phyloP scores from a whole-genome alignment of 1,284 basidiomycete genomes.

The Cystobasidium pallidum region DNA sequence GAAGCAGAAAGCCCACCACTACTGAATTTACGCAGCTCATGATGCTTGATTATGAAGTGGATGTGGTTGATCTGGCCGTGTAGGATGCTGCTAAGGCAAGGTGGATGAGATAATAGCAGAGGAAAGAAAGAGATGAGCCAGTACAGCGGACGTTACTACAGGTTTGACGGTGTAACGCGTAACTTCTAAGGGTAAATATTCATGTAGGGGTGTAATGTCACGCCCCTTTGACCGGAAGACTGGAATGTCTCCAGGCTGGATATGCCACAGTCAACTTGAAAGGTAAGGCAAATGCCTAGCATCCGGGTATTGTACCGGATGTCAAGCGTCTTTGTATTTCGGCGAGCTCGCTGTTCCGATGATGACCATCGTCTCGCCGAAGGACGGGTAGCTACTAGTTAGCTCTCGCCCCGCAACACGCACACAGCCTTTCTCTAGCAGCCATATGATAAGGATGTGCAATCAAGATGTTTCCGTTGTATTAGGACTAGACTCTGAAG shows the following conservation, averaged over 20 bases:
- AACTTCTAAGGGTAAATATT: background rate
- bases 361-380: no score
- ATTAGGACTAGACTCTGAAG: no score
- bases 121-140: background rate
- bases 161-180: background rate
- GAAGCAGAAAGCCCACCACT: constrained; percentile 38
- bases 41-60: constrained; percentile 4
- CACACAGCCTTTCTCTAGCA: no score
- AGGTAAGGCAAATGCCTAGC: background rate
- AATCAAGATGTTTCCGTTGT: no score
- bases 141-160: background rate
- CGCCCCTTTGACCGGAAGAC: background rate
- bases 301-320: background rate
- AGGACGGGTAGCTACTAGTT: no score
- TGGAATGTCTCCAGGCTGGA: background rate
- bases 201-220: background rate
- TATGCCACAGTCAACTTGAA: background rate
- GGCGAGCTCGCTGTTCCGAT: no score
- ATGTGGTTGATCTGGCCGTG: background rate
- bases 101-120: background rate
- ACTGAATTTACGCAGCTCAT: constrained; percentile 25
- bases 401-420: no score
- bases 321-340: background rate
- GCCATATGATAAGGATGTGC: no score
- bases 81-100: background rate